Evolutionary conservation across 208 protist species (phyloP).

Genomic region (Leishmania aethiopica): DNA sequence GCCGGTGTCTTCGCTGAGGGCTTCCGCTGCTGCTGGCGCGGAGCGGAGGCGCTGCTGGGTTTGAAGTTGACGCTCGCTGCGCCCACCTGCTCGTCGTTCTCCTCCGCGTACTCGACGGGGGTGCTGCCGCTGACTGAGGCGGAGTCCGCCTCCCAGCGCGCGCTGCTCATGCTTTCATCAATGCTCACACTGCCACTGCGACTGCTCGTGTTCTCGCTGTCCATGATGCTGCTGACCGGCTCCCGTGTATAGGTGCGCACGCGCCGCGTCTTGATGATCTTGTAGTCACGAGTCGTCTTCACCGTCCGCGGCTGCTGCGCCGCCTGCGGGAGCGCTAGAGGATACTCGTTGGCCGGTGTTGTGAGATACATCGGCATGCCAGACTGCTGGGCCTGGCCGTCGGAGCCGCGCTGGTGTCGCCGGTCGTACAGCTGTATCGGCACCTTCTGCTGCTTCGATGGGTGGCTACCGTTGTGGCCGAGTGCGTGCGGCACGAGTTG

Average conservation of each 20-base stretch:
- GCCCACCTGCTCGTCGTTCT: constrained; percentile 1
- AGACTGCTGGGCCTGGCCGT: constrained; percentile 2
- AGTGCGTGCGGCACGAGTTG: constrained; percentile 7
- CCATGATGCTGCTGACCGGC: not conserved
- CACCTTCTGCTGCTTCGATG: not conserved
- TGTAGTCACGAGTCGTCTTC: constrained; percentile 24
- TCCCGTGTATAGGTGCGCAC: constrained; percentile 27
- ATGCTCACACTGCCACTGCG: constrained; percentile 1
- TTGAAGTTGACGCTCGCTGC: not conserved
- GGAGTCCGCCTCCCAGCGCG: constrained; percentile 6
- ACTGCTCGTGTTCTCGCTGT: not conserved
- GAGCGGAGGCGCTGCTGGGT: not conserved
- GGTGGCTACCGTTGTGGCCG: not conserved
- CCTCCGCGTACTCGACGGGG: not conserved
- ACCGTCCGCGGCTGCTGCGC: constrained; percentile 3
- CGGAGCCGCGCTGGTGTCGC: not conserved
- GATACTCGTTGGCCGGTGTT: constrained; percentile 4
- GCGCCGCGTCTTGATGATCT: constrained; percentile 22
- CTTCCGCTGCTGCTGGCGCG: not conserved
- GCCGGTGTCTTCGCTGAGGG: not conserved
- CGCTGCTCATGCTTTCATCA: not conserved
- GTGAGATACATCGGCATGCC: constrained; percentile 14
- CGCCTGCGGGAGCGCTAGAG: not conserved
- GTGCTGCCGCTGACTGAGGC: not conserved
- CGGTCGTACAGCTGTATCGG: constrained; percentile 15